A percentile compares a stretch with the other conserved stretches of the same genome.
Evolutionary conservation across 148 eudicot genomes (phyloP).

Genomic region (Camellia sinensis): DNA sequence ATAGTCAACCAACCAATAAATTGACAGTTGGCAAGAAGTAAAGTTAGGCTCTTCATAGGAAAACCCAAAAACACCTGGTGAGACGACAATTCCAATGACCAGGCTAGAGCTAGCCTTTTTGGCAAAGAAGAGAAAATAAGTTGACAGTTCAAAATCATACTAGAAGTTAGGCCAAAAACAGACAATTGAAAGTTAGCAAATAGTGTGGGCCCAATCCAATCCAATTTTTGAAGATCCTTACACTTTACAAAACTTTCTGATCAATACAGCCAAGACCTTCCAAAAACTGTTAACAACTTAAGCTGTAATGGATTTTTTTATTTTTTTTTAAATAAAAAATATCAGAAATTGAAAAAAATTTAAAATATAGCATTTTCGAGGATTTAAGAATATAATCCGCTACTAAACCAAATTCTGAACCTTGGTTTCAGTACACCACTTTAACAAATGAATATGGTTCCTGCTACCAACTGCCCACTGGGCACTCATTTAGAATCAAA

Average conservation of each 20-base stretch:
- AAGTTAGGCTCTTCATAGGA: background rate
- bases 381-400: background rate
- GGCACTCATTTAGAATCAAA: too few relatives aligned
- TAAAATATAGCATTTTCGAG: background rate
- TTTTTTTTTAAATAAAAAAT: background rate
- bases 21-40: conserved; percentile 50
- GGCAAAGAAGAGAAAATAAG: background rate
- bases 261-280: background rate
- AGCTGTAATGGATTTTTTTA: background rate
- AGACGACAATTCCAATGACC: background rate
- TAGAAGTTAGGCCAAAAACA: background rate
- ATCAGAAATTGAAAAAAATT: background rate
- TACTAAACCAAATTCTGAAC: background rate
- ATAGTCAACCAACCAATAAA: background rate
- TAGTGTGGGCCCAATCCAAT: background rate
- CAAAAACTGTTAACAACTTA: background rate
- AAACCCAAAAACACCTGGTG: background rate
- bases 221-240: background rate
- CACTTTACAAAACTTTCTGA: background rate
- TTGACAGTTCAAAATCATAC: background rate
- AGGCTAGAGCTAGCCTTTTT: background rate
- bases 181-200: too few relatives aligned
- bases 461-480: too few relatives aligned
- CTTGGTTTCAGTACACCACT: background rate
- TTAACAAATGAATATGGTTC: too few relatives aligned